Conservation (phyloP, 164 flowering plant species). For the Echeveria elegans region DNA sequence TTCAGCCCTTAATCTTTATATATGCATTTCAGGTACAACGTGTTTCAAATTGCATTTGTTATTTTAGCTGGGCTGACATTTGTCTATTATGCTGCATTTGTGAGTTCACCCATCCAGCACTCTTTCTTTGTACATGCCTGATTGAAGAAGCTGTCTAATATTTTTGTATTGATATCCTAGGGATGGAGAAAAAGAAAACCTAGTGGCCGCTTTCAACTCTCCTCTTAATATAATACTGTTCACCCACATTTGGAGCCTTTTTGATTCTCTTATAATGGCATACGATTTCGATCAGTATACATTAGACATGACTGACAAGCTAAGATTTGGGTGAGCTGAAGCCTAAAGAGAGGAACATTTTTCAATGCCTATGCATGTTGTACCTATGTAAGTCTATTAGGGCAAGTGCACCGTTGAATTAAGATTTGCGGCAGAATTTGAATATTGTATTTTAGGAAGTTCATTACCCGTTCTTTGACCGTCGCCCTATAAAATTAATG, state of each 20-base stretch:
- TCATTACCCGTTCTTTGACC: no score
- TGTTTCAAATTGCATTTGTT: conserved; percentile 85
- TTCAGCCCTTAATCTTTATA: conserved; percentile 8
- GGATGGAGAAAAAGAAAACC: conserved; percentile 92
- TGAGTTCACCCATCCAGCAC: conserved; percentile 30
- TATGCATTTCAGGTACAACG: conserved; percentile 72
- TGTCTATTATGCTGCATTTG: conserved; percentile 75
- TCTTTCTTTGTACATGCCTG: background rate
- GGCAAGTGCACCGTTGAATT: no score
- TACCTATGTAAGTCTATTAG: no score
- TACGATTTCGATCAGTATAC: background rate
- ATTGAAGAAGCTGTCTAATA: background rate
- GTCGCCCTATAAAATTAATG: no score
- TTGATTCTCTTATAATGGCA: background rate
- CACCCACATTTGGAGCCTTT: background rate
- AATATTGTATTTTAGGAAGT: no score
- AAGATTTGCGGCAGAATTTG: no score
- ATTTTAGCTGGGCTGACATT: conserved; percentile 75
- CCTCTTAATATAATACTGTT: conserved; percentile 22
- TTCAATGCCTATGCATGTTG: no score
- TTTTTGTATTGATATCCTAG: conserved; percentile 24
- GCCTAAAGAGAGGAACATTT: no score
- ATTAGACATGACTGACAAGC: background rate
- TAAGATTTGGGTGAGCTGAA: background rate
- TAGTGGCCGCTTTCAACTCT: conserved; percentile 81